phyloP scores from a whole-genome alignment of 257 asterid species.

The Orobanche coerulescens region DNA sequence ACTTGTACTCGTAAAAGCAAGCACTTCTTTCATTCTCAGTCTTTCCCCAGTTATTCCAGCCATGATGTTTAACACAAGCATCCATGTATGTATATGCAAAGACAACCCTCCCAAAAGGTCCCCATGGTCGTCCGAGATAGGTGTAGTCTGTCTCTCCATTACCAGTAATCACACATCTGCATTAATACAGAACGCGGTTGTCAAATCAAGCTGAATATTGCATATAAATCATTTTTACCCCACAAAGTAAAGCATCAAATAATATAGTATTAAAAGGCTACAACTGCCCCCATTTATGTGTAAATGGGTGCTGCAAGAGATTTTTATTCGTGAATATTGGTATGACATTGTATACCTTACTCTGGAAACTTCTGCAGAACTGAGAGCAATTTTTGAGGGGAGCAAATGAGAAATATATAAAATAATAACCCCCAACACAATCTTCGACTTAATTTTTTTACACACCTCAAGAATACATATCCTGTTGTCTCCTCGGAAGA shows the following conservation, averaged over 20 bases:
- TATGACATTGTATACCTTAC: too few species aligned
- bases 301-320: too few species aligned
- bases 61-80: slow-evolving; percentile 59
- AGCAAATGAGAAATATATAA: too few species aligned
- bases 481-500: slow-evolving; percentile 94
- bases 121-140: slow-evolving; percentile 95
- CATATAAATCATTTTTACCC: not conserved
- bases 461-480: slow-evolving; percentile 78
- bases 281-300: not conserved
- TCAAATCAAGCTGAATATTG: not conserved
- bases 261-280: not conserved
- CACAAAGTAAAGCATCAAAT: not conserved
- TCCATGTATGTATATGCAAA: slow-evolving; percentile 73
- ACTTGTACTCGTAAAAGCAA: slow-evolving; percentile 96
- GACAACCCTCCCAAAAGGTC: slow-evolving; percentile 94
- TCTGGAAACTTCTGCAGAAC: not conserved
- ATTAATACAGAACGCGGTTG: not conserved
- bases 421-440: too few species aligned
- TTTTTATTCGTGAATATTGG: too few species aligned
- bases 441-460: too few species aligned
- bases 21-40: slow-evolving; percentile 84
- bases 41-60: slow-evolving; percentile 98
- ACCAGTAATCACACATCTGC: slow-evolving; percentile 93
- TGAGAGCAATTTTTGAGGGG: not conserved
- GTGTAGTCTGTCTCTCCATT: slow-evolving; percentile 54